Base-by-base conservation (phyloP, 768 basidiomycete genomes). In the Panaeolus papilionaceus region DNA sequence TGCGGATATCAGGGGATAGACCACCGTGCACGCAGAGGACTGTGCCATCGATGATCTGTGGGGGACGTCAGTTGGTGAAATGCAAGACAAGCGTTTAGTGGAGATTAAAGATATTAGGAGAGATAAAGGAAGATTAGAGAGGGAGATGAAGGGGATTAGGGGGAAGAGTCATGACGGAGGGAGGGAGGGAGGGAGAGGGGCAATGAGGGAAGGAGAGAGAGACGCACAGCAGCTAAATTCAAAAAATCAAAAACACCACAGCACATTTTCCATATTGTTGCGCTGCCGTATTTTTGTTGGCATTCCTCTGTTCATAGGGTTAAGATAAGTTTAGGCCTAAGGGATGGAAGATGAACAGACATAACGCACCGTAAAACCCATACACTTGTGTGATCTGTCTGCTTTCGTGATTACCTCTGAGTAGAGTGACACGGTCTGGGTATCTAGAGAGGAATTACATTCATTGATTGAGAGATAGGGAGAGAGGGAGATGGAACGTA, bases 361-460 rank as follows among this genome's bases (percentile, higher is more conserved):
- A 23, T 23, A 16, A 76, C 89, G 69, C 66, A 96, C 96, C 96
- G 75, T 98, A 98, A 78, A 98, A 98, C n/a, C 96, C 97, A 68
- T 98, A 98, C 2, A 96, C 97, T 74, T 99, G 97, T 4, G 97
- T 99, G 72, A 99, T 99, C 78, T 99, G 97, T 69, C 97, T 83
- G 73, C 94, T 96, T 78, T 99, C 97, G 76, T 99, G 97, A 79
- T 99, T 99, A 44, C 97, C 96, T 38, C 97, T 86, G 12, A 99
- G 84, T 2, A 98, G 82, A 2, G 94, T 96, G 66, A 99, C 93
- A 73, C 89, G 89, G 79, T 98, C 94, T 16, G 97, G 97, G 78
- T 96, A 97, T 76, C 95, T 95, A 40, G 42, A 44, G 74, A 12
- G 44, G 11, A 72, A 66, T 33, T 20, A 28, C 42, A 44, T 11